Conservation (phyloP, 1,139 yeast species). For the Debaryomyces robertsiae region DNA sequence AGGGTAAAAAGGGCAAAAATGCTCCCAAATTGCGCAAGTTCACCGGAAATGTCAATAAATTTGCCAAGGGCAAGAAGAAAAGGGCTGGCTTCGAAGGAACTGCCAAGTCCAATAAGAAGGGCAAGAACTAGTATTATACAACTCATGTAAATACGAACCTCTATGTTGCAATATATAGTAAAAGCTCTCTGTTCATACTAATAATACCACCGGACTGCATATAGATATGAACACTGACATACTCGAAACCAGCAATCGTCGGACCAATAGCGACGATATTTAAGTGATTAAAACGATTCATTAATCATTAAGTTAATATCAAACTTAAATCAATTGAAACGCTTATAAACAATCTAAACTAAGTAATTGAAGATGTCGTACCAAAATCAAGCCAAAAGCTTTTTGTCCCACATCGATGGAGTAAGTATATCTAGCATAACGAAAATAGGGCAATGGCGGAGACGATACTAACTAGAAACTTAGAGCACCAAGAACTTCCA, state of each 20-base stretch:
- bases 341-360: conserved; percentile 2
- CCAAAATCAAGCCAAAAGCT: conserved; percentile 29
- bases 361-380: conserved; percentile 25
- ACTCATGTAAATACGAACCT: background rate
- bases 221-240: background rate
- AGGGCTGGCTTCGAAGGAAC: conserved; percentile 64
- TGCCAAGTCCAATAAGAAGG: conserved; percentile 38
- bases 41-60: conserved; percentile 54
- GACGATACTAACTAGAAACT: conserved; percentile 15
- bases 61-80: conserved; percentile 38
- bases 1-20: conserved; percentile 69
- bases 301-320: conserved; percentile 2
- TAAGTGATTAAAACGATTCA: background rate
- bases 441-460: too few species aligned
- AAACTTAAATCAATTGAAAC: conserved; percentile 7
- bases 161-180: background rate
- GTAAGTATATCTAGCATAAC: conserved; percentile 24
- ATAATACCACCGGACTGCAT: too few species aligned
- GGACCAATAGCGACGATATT: background rate
- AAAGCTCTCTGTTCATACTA: too few species aligned
- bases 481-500: conserved; percentile 44
- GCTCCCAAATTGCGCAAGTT: conserved; percentile 71
- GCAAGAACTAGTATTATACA: conserved; percentile 20
- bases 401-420: conserved; percentile 31
- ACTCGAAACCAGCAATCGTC: conserved; percentile 7